Evolutionary conservation across 164 flowering plant species (phyloP).

Genomic region (Magnolia sinica): DNA sequence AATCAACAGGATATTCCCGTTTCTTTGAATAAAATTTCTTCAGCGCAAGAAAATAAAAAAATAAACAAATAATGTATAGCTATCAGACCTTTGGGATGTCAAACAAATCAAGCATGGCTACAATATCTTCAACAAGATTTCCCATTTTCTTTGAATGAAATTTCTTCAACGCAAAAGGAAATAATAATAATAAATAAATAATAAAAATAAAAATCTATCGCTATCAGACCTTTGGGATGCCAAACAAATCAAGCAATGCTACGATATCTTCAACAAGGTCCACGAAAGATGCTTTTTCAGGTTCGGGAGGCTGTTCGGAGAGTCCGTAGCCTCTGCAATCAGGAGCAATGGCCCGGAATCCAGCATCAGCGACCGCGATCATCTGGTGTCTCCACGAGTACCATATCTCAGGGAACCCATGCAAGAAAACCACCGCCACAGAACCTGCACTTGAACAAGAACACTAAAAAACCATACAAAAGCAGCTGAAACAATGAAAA

Average conservation of each 20-base stretch:
- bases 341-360: slow-evolving; percentile 47
- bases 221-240: slow-evolving; percentile 24
- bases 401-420: slow-evolving; percentile 54
- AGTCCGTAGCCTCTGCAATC: slow-evolving; percentile 66
- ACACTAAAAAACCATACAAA: background rate
- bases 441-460: slow-evolving; percentile 7
- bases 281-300: slow-evolving; percentile 30
- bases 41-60: too few species aligned
- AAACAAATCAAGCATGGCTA: too few species aligned
- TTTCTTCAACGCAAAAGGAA: too few species aligned
- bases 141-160: too few species aligned
- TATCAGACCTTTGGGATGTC: too few species aligned
- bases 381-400: slow-evolving; percentile 70
- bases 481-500: background rate
- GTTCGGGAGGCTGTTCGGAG: slow-evolving; percentile 45
- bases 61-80: too few species aligned
- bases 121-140: too few species aligned
- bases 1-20: too few species aligned
- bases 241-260: slow-evolving; percentile 23
- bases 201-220: background rate
- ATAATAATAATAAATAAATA: too few species aligned
- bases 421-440: slow-evolving; percentile 43
- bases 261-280: slow-evolving; percentile 33
- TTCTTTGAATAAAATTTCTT: too few species aligned
- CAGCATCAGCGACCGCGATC: slow-evolving; percentile 47